A percentile compares a stretch with the other conserved stretches of the same genome.
phyloP scores from a whole-genome alignment of 2,329 filamentous ascomycete species.

The Dothidotthia symphoricarpi region DNA sequence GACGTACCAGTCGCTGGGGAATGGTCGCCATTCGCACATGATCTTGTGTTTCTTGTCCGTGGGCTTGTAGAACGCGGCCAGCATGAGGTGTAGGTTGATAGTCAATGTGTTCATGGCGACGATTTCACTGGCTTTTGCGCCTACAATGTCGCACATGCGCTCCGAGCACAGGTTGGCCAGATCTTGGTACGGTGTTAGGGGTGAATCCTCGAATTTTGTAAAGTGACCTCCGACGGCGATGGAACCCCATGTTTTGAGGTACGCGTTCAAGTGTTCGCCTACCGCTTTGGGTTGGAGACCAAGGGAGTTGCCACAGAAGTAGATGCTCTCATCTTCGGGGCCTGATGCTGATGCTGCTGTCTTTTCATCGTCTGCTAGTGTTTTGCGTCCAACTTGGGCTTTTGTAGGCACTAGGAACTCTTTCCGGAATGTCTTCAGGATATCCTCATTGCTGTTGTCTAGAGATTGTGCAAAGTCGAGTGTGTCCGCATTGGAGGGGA shows the following conservation, averaged over 20 bases:
- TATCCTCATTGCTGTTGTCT: conserved; percentile 29
- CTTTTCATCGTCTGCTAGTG: conserved; percentile 37
- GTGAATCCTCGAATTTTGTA: conserved; percentile 62
- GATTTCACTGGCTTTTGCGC: conserved; percentile 69
- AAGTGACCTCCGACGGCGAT: conserved; percentile 86
- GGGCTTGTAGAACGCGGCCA: conserved; percentile 80
- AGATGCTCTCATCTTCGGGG: conserved; percentile 57
- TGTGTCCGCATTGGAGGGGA: conserved; percentile 23
- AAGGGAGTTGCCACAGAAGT: conserved; percentile 87
- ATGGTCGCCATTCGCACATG: conserved; percentile 81
- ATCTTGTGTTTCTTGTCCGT: conserved; percentile 68
- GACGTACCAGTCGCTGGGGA: conserved; percentile 84
- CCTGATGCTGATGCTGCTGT: conserved; percentile 29
- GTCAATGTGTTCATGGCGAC: conserved; percentile 87
- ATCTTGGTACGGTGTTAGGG: conserved; percentile 72
- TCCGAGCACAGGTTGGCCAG: conserved; percentile 70
- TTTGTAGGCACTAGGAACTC: conserved; percentile 77
- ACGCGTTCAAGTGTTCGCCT: conserved; percentile 64
- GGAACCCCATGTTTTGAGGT: conserved; percentile 78
- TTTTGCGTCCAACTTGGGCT: conserved; percentile 65
- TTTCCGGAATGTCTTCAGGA: conserved; percentile 50
- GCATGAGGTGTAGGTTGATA: conserved; percentile 75
- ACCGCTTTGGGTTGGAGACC: conserved; percentile 75
- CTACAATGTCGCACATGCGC: conserved; percentile 71
- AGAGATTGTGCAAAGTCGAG: conserved; percentile 28